phyloP scores from a whole-genome alignment of 2,329 filamentous ascomycete species.

The Pyrenochaeta sp. region DNA sequence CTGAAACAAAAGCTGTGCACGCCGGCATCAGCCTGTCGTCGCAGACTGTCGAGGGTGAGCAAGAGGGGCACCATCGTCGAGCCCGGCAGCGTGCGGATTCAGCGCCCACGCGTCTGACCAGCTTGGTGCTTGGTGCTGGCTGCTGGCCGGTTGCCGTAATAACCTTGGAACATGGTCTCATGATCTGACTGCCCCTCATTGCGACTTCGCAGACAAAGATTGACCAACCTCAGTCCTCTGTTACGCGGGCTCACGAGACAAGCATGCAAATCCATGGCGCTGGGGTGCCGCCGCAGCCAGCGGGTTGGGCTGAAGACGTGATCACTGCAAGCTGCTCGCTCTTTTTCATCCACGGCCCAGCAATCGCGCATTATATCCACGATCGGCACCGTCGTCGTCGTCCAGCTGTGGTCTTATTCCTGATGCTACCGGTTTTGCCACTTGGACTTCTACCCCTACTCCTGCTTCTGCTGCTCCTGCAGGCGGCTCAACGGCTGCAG shows the following conservation, averaged over 20 bases:
- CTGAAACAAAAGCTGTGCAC: constrained; percentile 43
- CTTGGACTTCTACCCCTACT: too few species aligned
- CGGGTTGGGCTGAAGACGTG: constrained; percentile 13
- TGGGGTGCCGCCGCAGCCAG: constrained; percentile 10
- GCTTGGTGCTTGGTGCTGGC: constrained; percentile 19
- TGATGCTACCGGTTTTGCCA: too few species aligned
- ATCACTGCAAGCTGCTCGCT: constrained; percentile 8
- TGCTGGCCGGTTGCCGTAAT: constrained; percentile 12
- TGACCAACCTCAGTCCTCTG: constrained; percentile 19
- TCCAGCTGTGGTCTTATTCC: too few species aligned
- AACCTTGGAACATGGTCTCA: constrained; percentile 31
- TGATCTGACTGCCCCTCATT: constrained; percentile 38
- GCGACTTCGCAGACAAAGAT: constrained; percentile 20
- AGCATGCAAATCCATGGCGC: constrained; percentile 17
- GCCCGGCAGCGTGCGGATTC: constrained; percentile 12
- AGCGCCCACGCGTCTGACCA: constrained; percentile 25
- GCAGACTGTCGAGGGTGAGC: background rate
- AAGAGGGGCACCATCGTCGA: background rate
- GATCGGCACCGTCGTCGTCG: constrained; percentile 14
- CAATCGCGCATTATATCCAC: constrained; percentile 18
- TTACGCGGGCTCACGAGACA: constrained; percentile 31
- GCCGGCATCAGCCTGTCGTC: constrained; percentile 17
- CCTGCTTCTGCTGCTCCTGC: too few species aligned
- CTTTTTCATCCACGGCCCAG: constrained; percentile 11
- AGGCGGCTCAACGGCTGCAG: constrained; percentile 21